Evolutionary conservation across 1,139 yeast species (phyloP).

Genomic region (Chernovozyma sophiae-reginae): DNA sequence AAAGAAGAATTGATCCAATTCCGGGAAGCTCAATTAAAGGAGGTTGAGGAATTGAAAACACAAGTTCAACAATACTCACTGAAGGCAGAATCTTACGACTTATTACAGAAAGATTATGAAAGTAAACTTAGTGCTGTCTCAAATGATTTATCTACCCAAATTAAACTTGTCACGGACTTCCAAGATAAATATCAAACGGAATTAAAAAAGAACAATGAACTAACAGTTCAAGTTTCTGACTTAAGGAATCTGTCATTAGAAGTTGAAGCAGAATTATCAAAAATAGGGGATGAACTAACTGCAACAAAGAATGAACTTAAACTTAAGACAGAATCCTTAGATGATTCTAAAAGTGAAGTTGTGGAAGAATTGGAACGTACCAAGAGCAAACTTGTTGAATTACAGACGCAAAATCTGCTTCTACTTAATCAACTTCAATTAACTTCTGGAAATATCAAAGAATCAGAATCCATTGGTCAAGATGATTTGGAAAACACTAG

Average conservation of each 20-base stretch:
- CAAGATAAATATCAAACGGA: slow-evolving; percentile 59
- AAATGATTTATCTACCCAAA: slow-evolving; percentile 50
- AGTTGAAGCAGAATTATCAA: slow-evolving; percentile 32
- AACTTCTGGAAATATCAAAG: slow-evolving; percentile 10
- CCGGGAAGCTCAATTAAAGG: slow-evolving; percentile 10
- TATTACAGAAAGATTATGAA: slow-evolving; percentile 31
- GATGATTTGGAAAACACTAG: slow-evolving; percentile 10
- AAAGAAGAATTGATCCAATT: slow-evolving; percentile 14
- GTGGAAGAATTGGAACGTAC: slow-evolving; percentile 53
- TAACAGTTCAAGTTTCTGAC: slow-evolving; percentile 39
- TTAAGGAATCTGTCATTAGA: slow-evolving; percentile 41
- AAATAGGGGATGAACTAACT: slow-evolving; percentile 24
- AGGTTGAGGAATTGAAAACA: slow-evolving; percentile 20
- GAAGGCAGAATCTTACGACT: slow-evolving; percentile 36
- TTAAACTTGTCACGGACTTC: slow-evolving; percentile 41
- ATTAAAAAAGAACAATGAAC: slow-evolving; percentile 52
- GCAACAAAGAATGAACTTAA: slow-evolving; percentile 15
- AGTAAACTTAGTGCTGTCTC: slow-evolving; percentile 25
- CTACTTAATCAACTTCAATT: slow-evolving; percentile 68
- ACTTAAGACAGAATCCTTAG: slow-evolving; percentile 22
- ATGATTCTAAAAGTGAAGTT: slow-evolving; percentile 25
- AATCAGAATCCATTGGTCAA: slow-evolving; percentile 9
- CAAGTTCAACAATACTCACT: slow-evolving; percentile 18
- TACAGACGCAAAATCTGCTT: slow-evolving; percentile 62
- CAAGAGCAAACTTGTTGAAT: slow-evolving; percentile 48